Base-by-base conservation (phyloP, 257 asterid species). In the Solanum okadae region DNA sequence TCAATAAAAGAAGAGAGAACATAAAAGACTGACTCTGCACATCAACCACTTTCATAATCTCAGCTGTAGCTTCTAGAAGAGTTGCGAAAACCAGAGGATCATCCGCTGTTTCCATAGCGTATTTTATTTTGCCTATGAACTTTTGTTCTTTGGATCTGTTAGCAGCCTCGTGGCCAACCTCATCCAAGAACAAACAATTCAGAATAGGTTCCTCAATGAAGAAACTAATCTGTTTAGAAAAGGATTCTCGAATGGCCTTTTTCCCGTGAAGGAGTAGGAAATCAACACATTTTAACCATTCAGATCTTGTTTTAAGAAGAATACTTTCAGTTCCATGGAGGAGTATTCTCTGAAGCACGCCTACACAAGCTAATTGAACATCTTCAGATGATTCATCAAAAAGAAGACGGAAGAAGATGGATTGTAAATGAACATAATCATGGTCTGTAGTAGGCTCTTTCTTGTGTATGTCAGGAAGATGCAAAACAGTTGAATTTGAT, bases 321-420 rank as follows among this genome's bases (percentile, higher is more conserved):
- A 89, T 71, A 86, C 93, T 94, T 87, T 89, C 88, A 78, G 98
- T 89, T 90, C 93, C 96, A 92, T 97, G 99, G 91, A 91, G 87
- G 91, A 97, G 98, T 90, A 97, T 89, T 86, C 98, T 92, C 79
- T 89, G 92, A 87, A 97, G 92, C 91, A 89, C 92, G 88, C 92
- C 92, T 73, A 95, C 96, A 92, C 98, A 96, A 76, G 95, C 95
- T 90, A 96, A 94, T 92, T 94, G 99, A 90, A 94, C 97, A 78
- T 94, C 98, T 92, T 93, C 98, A 23, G 96, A 92, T 87, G 98
- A 91, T 86, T 93, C 98, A 88, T 93, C 95, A 88, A 89, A 91
- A 81, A 97, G 93, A 85, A 97, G 95, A 90, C 91, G 91, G 88
- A 97, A 95, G 92, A 92, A 94, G 82, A 96, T 89, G 90, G 98